Percentiles rank a stretch among this genome's conserved stretches.
phyloP scores from a whole-genome alignment of 768 basidiomycete species.

The Podaxis sp. region DNA sequence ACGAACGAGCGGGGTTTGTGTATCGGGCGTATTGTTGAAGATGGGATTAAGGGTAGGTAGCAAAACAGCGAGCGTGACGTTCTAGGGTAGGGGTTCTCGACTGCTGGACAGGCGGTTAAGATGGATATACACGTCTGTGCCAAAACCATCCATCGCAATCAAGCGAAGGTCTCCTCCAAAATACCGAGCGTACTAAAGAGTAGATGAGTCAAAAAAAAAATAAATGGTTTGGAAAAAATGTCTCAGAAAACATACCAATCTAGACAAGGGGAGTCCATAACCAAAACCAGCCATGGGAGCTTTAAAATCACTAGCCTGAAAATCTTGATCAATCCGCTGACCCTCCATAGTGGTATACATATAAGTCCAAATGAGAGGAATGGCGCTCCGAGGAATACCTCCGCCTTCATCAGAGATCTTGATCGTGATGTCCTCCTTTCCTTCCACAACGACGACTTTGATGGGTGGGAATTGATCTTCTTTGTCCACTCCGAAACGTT shows the following conservation, averaged over 20 bases:
- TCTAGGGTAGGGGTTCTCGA: conserved; percentile 66
- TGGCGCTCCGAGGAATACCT: conserved; percentile 82
- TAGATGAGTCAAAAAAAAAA: background rate
- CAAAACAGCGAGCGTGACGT: background rate
- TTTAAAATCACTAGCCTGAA: conserved; percentile 85
- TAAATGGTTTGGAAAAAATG: background rate
- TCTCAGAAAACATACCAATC: conserved; percentile 58
- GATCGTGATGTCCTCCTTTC: conserved; percentile 98
- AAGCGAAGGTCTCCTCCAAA: conserved; percentile 91
- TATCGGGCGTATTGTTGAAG: background rate
- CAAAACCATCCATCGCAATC: conserved; percentile 99
- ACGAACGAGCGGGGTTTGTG: background rate
- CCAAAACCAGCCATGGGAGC: conserved; percentile 98
- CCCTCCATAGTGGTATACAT: conserved; percentile 90
- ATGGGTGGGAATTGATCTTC: conserved; percentile 84
- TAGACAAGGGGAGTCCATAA: conserved; percentile 88
- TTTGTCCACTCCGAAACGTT: conserved; percentile 79
- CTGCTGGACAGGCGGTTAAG: conserved; percentile 82
- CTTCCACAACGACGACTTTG: conserved; percentile 93
- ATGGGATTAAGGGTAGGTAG: background rate
- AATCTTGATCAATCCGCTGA: conserved; percentile 70
- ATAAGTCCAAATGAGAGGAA: conserved; percentile 97
- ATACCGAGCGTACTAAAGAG: conserved; percentile 79
- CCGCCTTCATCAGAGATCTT: conserved; percentile 98
- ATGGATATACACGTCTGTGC: conserved; percentile 92